These are phyloP conservation scores for Gelatoporia subvermispora DNA, from an alignment of 768 basidiomycete species.

Conservation along the genomic window DNA sequence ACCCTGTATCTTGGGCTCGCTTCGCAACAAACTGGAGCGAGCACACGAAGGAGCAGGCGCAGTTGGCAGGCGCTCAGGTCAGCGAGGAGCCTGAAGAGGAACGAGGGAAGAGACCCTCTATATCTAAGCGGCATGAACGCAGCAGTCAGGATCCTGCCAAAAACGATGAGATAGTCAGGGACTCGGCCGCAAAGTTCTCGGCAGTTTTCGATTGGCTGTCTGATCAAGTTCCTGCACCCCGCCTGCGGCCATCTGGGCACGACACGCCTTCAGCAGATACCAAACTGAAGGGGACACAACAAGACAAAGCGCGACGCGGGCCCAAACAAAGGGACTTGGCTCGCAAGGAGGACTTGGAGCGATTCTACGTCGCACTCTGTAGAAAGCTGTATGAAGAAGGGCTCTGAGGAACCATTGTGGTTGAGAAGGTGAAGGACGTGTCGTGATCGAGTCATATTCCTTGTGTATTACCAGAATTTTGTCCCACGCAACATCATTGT, in stretches of 20 bases:
- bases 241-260: conserved; percentile 6
- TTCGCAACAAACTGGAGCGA: conserved; percentile 60
- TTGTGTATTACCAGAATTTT: no score
- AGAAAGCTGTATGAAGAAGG: conserved; percentile 93
- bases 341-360: conserved; percentile 74
- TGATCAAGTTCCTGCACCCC: conserved; percentile 53
- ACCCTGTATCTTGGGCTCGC: conserved; percentile 54
- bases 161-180: conserved; percentile 47
- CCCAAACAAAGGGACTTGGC: conserved; percentile 40
- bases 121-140: conserved; percentile 11
- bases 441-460: no score
- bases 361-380: conserved; percentile 85
- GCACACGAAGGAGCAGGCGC: conserved; percentile 42
- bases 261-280: conserved; percentile 7
- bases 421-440: no score
- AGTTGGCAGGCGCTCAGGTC: conserved; percentile 29
- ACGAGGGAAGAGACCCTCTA: background rate
- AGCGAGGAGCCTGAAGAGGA: conserved; percentile 19
- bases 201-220: conserved; percentile 77
- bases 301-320: background rate
- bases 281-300: background rate
- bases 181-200: conserved; percentile 68
- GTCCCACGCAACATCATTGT: no score
- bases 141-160: conserved; percentile 14
- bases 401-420: conserved; percentile 37